A percentile compares a stretch with the other conserved stretches of the same genome.
phyloP scores from a whole-genome alignment of 306 rosid species.

The Corylus americana region DNA sequence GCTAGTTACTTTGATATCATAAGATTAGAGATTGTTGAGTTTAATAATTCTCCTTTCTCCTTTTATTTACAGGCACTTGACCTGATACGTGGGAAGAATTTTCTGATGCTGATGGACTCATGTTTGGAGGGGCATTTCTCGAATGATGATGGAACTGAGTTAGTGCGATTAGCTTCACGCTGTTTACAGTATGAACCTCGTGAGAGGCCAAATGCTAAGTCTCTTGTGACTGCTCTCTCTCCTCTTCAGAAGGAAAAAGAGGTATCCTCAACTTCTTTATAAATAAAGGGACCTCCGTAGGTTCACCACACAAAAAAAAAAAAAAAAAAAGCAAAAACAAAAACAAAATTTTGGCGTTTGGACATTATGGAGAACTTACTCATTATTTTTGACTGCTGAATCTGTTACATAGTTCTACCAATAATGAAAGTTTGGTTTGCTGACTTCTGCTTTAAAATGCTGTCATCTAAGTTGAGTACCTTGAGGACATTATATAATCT shows the following conservation, averaged over 20 bases:
- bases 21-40: slow-evolving; percentile 3
- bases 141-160: slow-evolving; percentile 81
- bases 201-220: slow-evolving; percentile 84
- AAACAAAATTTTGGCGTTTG: neutral
- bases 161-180: slow-evolving; percentile 80
- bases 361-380: neutral
- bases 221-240: slow-evolving; percentile 69
- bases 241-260: slow-evolving; percentile 90
- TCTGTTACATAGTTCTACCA: slow-evolving; percentile 5
- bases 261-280: slow-evolving; percentile 36
- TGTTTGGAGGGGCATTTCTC: slow-evolving; percentile 86
- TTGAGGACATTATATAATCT: slow-evolving; percentile 24
- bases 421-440: slow-evolving; percentile 28
- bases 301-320: neutral
- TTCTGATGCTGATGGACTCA: slow-evolving; percentile 76
- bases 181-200: slow-evolving; percentile 89
- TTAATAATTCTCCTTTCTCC: slow-evolving; percentile 16
- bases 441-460: slow-evolving; percentile 28
- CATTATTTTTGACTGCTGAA: neutral
- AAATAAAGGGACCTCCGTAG: neutral
- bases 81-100: slow-evolving; percentile 73
- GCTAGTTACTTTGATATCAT: neutral
- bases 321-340: neutral
- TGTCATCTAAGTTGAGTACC: slow-evolving; percentile 10
- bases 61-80: slow-evolving; percentile 68